Conservation (phyloP, 768 basidiomycete genomes). For the Podaxis sp. region DNA sequence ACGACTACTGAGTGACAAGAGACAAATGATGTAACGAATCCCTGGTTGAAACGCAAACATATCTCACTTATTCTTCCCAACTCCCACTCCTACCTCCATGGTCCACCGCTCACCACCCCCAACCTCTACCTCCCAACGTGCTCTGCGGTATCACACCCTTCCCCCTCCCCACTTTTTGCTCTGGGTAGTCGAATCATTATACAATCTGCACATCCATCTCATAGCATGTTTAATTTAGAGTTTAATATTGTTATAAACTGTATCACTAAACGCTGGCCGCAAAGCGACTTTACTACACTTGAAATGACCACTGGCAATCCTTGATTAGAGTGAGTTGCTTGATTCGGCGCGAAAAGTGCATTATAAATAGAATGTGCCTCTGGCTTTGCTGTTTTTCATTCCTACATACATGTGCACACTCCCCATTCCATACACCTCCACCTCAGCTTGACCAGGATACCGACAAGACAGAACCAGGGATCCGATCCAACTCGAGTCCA, state of each 20-base stretch:
- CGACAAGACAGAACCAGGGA: too few species aligned
- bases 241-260: constrained; percentile 7
- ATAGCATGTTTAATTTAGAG: constrained; percentile 7
- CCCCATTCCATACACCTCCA: too few species aligned
- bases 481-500: too few species aligned
- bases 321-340: too few species aligned
- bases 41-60: neutral
- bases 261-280: neutral
- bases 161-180: neutral
- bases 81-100: neutral
- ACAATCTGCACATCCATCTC: constrained; percentile 10
- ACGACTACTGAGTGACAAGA: neutral
- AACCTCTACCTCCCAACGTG: neutral
- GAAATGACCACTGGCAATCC: neutral
- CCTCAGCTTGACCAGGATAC: too few species aligned
- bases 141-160: neutral
- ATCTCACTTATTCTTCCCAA: neutral
- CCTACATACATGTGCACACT: too few species aligned
- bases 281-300: neutral
- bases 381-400: too few species aligned
- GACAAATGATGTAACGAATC: neutral
- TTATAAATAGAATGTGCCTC: too few species aligned
- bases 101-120: neutral
- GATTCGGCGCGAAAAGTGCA: too few species aligned
- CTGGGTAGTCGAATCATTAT: neutral